Percentiles rank a stretch among this genome's conserved stretches.
phyloP scores from a whole-genome alignment of 441 rosid genomes.

The Erodium trifolium region DNA sequence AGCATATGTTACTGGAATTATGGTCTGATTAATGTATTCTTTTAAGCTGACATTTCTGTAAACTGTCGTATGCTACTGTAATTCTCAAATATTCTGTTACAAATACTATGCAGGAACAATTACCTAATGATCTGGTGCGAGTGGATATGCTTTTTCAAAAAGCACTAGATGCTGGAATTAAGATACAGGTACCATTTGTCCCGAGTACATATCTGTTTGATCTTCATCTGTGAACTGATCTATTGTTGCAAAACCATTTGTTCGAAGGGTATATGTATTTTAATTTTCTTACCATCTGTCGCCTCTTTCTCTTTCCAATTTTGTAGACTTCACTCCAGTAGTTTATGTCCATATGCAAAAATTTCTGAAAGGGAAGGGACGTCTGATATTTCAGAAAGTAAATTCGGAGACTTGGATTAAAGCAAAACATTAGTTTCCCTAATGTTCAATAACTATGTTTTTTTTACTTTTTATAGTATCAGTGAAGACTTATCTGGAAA shows the following conservation, averaged over 20 bases:
- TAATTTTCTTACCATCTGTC: background rate
- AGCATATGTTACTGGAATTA: background rate
- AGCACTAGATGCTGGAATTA: constrained; percentile 62
- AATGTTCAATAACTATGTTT: constrained; percentile 2
- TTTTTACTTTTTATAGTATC: background rate
- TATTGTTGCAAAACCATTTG: background rate
- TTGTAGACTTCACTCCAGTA: background rate
- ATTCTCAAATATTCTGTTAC: constrained; percentile 12
- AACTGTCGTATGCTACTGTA: background rate
- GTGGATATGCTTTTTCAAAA: constrained; percentile 68
- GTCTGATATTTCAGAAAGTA: background rate
- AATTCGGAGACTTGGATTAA: constrained; percentile 2
- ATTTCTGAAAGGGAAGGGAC: background rate
- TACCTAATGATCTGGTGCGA: constrained; percentile 70
- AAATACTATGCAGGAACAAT: constrained; percentile 60
- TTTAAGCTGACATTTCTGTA: background rate
- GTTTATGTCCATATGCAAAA: background rate
- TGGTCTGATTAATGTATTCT: background rate
- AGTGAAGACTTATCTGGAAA: background rate
- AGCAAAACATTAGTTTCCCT: background rate
- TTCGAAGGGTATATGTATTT: background rate
- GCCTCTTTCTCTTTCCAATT: background rate
- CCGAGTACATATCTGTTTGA: constrained; percentile 5
- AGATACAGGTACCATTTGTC: constrained; percentile 54
- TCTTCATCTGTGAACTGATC: background rate